These are phyloP conservation scores for Ichthyophthirius multifiliis DNA, from an alignment of 169 alveolate genomes.

Conservation along the genomic window DNA sequence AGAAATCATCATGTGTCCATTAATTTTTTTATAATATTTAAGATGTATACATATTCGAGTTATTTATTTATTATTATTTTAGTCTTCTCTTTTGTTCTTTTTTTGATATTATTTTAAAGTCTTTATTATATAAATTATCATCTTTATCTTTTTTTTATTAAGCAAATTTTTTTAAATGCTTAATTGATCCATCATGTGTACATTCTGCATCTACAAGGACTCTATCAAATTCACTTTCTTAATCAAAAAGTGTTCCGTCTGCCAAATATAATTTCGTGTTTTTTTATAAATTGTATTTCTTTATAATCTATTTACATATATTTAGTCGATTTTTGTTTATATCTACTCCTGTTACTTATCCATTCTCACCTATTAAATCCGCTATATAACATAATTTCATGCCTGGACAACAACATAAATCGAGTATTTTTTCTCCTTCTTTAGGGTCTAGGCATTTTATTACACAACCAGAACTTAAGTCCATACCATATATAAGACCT, in stretches of 20 bases:
- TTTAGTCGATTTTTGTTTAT: slow-evolving; percentile 22
- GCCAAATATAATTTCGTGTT: not conserved
- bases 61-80: slow-evolving; percentile 19
- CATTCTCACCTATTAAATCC: slow-evolving; percentile 13
- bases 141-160: slow-evolving; percentile 42
- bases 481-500: slow-evolving; percentile 29
- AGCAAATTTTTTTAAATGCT: slow-evolving; percentile 55
- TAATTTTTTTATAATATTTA: slow-evolving; percentile 6
- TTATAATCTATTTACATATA: slow-evolving; percentile 4
- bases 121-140: not conserved
- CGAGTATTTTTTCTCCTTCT: slow-evolving; percentile 37
- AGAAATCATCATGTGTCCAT: slow-evolving; percentile 32
- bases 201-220: slow-evolving; percentile 70
- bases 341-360: slow-evolving; percentile 29
- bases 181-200: slow-evolving; percentile 65
- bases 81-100: not conserved
- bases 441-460: slow-evolving; percentile 13
- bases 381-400: slow-evolving; percentile 46
- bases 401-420: slow-evolving; percentile 57
- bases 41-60: slow-evolving; percentile 19
- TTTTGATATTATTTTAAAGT: not conserved
- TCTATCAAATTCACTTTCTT: slow-evolving; percentile 36
- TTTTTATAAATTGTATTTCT: slow-evolving; percentile 20
- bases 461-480: slow-evolving; percentile 16
- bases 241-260: slow-evolving; percentile 25